Evolutionary conservation across 495 filamentous ascomycete genomes (phyloP), one percentile per base, ranked within the genome.

Genomic region (Aspergillus carlsbadensis): DNA sequence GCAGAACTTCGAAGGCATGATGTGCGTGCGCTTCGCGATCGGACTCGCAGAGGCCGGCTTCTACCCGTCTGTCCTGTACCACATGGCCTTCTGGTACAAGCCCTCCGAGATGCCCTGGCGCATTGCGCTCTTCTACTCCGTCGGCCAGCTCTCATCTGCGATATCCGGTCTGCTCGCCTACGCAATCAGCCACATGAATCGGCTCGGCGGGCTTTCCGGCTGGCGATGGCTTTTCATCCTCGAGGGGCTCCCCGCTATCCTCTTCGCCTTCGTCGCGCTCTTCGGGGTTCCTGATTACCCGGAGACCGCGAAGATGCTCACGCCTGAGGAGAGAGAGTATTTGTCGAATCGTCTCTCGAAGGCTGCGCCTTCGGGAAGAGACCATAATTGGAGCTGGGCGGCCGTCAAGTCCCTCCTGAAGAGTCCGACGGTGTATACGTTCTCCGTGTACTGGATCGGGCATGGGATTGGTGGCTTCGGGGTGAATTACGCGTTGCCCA

Each of bases 141-240:
- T 65, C 0, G 69, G 72, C 13, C 66, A 75, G 42, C 45, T 77
- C 3, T 69, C 70, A 0, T 60, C 70, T 1, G 67, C 71, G 6
- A 52, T 76, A 48, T 72, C 70, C 56, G 73, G 73, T 10, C 39
- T 78, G 20, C 60, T 78, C 3, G 75, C 75, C 13, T 74, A 74
- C 22, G 72, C 68, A 3, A 72, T 78, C 43, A 65, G 67, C 17
- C 71, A 70, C 36, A 71, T 75, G 71, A 64, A 75, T 49, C 65
- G 65, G 0, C 39, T 62, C 0, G 65, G 65, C 11, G 73, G 68
- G 0, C 55, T 75, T 0, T 63, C 67, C 14, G 75, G 73, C 7
- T 78, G 75, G 75, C 45, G 73, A 18, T 78, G 75, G 75, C 53
- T 80, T 22, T 79, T 78, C 41, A 59, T 80, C 17, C 50, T 80